Evolutionary conservation across 371 early-diverging fungal species (phyloP).

Genomic region (Apophysomyces ossiformis): DNA sequence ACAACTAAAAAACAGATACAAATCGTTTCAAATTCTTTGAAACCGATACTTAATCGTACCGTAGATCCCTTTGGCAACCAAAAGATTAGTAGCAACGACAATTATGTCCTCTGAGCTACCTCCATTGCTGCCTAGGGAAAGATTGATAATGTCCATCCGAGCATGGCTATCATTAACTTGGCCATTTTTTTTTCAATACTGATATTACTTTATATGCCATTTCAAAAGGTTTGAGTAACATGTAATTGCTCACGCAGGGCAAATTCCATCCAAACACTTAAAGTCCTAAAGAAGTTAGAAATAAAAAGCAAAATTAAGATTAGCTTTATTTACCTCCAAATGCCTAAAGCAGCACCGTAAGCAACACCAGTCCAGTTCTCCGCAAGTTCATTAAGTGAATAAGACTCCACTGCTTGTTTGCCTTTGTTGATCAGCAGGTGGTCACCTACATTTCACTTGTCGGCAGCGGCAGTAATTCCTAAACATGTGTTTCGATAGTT

Average conservation of each 20-base stretch:
- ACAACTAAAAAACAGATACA: constrained; percentile 24
- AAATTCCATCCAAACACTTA: constrained; percentile 38
- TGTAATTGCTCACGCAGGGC: constrained; percentile 49
- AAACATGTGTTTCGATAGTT: too few relatives aligned
- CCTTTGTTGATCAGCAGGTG: constrained; percentile 13
- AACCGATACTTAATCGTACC: constrained; percentile 25
- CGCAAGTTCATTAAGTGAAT: too few relatives aligned
- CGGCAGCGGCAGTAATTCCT: constrained; percentile 61
- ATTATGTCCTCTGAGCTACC: constrained; percentile 42
- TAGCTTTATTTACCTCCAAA: constrained; percentile 37
- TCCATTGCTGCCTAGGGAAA: constrained; percentile 30
- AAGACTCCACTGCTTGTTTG: background rate
- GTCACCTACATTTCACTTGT: constrained; percentile 34
- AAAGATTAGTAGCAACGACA: constrained; percentile 34
- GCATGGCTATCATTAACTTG: constrained; percentile 27
- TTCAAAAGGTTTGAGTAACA: constrained; percentile 70
- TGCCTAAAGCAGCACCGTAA: constrained; percentile 55
- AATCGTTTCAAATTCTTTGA: background rate
- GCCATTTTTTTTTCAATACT: too few relatives aligned
- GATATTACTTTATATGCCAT: constrained; percentile 48
- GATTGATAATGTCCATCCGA: constrained; percentile 46
- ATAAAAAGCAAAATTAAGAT: background rate
- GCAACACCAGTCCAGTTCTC: constrained; percentile 62
- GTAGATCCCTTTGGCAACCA: constrained; percentile 35
- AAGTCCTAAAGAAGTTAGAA: background rate